These are phyloP conservation scores for Puccinia triticina DNA, from an alignment of 1,284 basidiomycete species.

Conservation along the genomic window DNA sequence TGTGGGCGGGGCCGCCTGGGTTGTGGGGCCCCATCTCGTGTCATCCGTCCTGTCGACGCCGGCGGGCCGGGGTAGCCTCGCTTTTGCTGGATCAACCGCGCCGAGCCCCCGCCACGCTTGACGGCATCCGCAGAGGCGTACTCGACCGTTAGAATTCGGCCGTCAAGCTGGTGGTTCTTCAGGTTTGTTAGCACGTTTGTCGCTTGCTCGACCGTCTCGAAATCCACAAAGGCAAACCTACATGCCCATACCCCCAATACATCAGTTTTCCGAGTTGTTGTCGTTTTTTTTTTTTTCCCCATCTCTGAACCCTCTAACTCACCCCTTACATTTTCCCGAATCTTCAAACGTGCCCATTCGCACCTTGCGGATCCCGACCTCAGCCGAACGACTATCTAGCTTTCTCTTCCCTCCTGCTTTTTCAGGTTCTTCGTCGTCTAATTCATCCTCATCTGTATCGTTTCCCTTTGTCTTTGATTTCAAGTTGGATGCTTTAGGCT, in stretches of 20 bases:
- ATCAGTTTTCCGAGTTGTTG: too few species aligned
- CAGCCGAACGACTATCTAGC: constrained; percentile 54
- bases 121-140: constrained; percentile 63
- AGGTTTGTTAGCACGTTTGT: constrained; percentile 80
- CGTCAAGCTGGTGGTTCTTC: constrained; percentile 80
- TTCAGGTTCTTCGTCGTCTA: neutral
- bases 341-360: constrained; percentile 95
- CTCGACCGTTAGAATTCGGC: constrained; percentile 82
- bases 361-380: constrained; percentile 77
- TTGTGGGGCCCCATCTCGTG: neutral
- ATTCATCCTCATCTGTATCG: neutral
- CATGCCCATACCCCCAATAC: constrained; percentile 1
- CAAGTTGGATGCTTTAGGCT: neutral
- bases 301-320: constrained; percentile 57
- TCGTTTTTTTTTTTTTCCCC: too few species aligned
- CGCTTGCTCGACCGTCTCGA: constrained; percentile 75
- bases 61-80: too few species aligned
- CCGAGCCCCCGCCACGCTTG: constrained; percentile 32
- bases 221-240: constrained; percentile 95
- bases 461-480: neutral
- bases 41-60: neutral
- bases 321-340: constrained; percentile 93
- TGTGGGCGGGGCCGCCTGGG: neutral
- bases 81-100: neutral
- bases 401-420: neutral